These are phyloP conservation scores for Fraxinus dipetala DNA, from an alignment of 305 asterid species.

Conservation along the genomic window DNA sequence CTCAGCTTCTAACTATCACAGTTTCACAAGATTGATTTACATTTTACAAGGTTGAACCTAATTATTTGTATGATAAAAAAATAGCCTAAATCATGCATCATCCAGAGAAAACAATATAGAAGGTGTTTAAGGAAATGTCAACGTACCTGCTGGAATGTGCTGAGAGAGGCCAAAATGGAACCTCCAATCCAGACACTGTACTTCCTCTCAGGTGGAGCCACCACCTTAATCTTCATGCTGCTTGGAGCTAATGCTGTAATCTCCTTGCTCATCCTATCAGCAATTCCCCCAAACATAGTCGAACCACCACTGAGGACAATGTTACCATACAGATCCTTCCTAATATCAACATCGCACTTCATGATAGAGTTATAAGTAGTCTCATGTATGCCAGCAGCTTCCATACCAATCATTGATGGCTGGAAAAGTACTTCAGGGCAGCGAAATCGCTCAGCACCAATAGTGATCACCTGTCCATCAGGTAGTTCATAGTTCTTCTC, in stretches of 20 bases:
- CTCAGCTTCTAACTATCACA: background rate
- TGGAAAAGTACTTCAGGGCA: slow-evolving; percentile 90
- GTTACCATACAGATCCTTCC: slow-evolving; percentile 72
- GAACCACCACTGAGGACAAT: slow-evolving; percentile 72
- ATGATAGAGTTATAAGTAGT: slow-evolving; percentile 68
- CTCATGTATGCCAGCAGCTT: slow-evolving; percentile 77
- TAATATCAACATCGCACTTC: slow-evolving; percentile 68
- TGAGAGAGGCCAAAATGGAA: slow-evolving; percentile 50
- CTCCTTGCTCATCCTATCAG: slow-evolving; percentile 59
- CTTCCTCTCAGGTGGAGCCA: slow-evolving; percentile 51
- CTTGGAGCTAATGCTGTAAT: slow-evolving; percentile 56
- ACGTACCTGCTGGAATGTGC: slow-evolving; percentile 63
- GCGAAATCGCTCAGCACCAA: slow-evolving; percentile 69
- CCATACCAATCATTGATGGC: slow-evolving; percentile 82
- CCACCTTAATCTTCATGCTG: slow-evolving; percentile 61
- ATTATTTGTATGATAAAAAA: background rate
- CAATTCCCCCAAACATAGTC: slow-evolving; percentile 52
- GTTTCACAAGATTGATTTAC: background rate
- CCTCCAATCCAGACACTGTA: slow-evolving; percentile 59
- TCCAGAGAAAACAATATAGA: background rate
- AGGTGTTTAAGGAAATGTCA: background rate
- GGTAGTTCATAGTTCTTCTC: slow-evolving; percentile 83
- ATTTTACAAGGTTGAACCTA: background rate
- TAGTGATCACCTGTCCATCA: slow-evolving; percentile 81
- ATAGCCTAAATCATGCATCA: background rate